phyloP scores from a whole-genome alignment of 495 filamentous ascomycete species.

The Penicillium flavigenum region DNA sequence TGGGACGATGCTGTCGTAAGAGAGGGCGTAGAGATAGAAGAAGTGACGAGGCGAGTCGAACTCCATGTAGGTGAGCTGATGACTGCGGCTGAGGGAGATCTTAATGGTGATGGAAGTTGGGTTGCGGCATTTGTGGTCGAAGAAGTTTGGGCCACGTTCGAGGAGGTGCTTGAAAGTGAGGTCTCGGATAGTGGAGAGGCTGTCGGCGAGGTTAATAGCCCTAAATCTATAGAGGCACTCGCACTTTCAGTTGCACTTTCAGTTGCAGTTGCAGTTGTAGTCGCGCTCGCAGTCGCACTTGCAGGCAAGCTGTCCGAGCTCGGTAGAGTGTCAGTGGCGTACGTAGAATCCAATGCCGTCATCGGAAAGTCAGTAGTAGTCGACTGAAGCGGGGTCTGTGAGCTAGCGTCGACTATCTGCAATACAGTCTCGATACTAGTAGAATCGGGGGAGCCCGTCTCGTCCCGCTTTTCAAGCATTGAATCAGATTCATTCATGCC shows the following conservation, averaged over 20 bases:
- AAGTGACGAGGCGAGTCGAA: constrained; percentile 18
- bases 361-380: constrained; percentile 16
- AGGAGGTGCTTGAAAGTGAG: not conserved
- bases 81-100: constrained; percentile 5
- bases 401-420: constrained; percentile 25
- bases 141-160: constrained; percentile 4
- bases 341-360: constrained; percentile 21
- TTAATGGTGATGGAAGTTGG: constrained; percentile 14
- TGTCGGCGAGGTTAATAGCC: constrained; percentile 1
- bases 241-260: not conserved
- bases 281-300: not conserved
- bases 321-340: constrained; percentile 17
- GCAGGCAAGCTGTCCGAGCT: not conserved
- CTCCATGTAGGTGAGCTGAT: constrained; percentile 10
- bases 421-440: constrained; percentile 20
- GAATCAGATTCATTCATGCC: not conserved
- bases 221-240: not conserved
- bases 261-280: not conserved
- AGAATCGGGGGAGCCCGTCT: constrained; percentile 9
- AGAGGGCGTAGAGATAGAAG: constrained; percentile 15
- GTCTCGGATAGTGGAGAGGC: not conserved
- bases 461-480: constrained; percentile 21
- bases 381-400: constrained; percentile 22
- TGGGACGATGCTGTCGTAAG: constrained; percentile 5
- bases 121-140: constrained; percentile 7